Base-by-base conservation (phyloP, 2,329 filamentous ascomycete genomes). In the Phaeosphaeria sp. region DNA sequence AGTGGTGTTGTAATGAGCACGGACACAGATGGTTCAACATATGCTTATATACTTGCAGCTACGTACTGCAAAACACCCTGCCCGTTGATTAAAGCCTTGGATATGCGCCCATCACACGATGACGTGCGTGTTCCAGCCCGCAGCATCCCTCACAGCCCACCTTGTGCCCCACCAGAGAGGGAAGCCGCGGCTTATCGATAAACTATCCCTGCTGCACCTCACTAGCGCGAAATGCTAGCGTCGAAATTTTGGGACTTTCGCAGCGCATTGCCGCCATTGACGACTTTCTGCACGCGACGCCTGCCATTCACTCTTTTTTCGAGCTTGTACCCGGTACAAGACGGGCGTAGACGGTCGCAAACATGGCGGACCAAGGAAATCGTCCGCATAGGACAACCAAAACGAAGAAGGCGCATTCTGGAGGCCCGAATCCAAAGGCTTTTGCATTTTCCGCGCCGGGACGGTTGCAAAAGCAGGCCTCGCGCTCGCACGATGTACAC, bases 401-500 rank as follows among this genome's bases (percentile, higher is more conserved):
- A 80, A 91, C 95, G 80, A 96, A 96, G 84, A 96, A 96, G 83
- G 87, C 89, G 77, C 84, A 82, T 72, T 79, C 88, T 58, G 70
- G 63, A 88, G 91, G 91, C 54, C 84, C 82, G 63, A 97, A 97
- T 75, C 91, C 92, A 2, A 97, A 97, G 80, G 93, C 93, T 15
- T 97, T 97, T 77, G 90, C 92, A 53, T 92, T 91, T 76, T 84
- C 91, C 43, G 89, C 90, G 60, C 92, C 93, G 0, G 93, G 93
- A 62, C 91, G 90, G 73, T 84, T 94, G 67, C 87, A 90, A 59
- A 90, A 89, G 76, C 87, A 91, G 65, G 91, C 89, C 5, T 88
- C 89, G 52, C 84, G 91, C 73, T 90, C 88, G 57, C 85, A 89
- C 72, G 89, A 92, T 85, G 88, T 89, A 81, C 25, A 81, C n/a